Base-by-base conservation (phyloP, 2,329 filamentous ascomycete genomes). In the Elsinoe necatrix region DNA sequence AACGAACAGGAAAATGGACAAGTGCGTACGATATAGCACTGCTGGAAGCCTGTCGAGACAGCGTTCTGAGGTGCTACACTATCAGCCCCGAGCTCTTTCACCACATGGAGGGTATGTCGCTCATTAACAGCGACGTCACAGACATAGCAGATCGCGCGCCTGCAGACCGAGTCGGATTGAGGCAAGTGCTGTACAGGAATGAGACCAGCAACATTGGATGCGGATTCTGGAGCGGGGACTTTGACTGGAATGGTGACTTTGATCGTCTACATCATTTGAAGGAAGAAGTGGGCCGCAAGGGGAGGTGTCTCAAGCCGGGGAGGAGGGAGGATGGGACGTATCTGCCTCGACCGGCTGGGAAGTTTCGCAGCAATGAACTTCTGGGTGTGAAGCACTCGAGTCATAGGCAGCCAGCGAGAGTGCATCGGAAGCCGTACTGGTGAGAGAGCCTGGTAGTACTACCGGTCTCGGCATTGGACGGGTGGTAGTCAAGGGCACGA, bases 151-250 rank as follows among this genome's bases (percentile, higher is more conserved):
- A 58, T n/a, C 58, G 60, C n/a, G 62, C 63, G 20, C 63, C 63
- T 12, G 63, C 64, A 7, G 70, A 70, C 51, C 60, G 42, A 7
- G 59, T 59, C 1, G 64, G 62, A 5, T 31, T 61, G 34, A 59
- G 60, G 59, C 62, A 64, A 57, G 56, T 61, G 8, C 43, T 56
- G 31, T 64, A 57, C 39, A 55, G 63, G 21, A 61, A 58, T 23
- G 64, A 64, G 52, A 65, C 63, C 12, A 63, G 62, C 55, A 70
- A 70, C 56, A 68, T 71, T 42, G 66, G 60, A 4, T 70, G 68
- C 55, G 72, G 72, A 0, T 73, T 73, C 58, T 73, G 70, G 68
- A 67, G 64, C 48, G 70, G 70, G 8, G 65, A 65, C 1, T 74
- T 74, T 4, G 61, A 60, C 12, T 73, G 70, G 51, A 63, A 69